These are phyloP conservation scores for Mycena venus DNA, from an alignment of 768 basidiomycete genomes.

Conservation along the genomic window DNA sequence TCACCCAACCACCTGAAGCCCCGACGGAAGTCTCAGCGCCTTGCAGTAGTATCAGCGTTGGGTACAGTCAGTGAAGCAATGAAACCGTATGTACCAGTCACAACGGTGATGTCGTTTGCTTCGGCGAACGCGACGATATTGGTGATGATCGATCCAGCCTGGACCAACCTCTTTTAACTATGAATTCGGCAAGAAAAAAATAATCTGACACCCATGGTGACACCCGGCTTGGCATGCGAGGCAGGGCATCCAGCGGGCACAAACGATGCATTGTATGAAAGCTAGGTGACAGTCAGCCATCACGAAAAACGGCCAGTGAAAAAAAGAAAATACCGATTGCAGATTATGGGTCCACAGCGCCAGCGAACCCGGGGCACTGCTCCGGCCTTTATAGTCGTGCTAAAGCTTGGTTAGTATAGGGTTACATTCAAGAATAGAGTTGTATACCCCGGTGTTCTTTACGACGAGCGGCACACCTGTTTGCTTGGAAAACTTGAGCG, in stretches of 20 bases:
- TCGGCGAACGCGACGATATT: conserved; percentile 39
- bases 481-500: conserved; percentile 42
- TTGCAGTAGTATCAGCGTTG: neutral
- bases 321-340: neutral
- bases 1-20: conserved; percentile 38
- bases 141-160: conserved; percentile 38
- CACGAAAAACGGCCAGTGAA: neutral
- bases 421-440: neutral
- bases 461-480: conserved; percentile 42
- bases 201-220: conserved; percentile 30
- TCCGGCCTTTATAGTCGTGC: conserved; percentile 44
- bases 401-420: neutral
- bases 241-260: conserved; percentile 28
- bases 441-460: conserved; percentile 46
- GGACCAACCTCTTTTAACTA: neutral
- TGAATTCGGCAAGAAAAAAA: neutral
- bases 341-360: conserved; percentile 40
- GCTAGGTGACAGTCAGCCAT: neutral
- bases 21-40: conserved; percentile 39
- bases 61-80: neutral
- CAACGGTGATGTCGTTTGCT: conserved; percentile 36
- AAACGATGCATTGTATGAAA: conserved; percentile 27
- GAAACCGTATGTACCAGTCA: conserved; percentile 29
- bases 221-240: conserved; percentile 36
- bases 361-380: conserved; percentile 39